Evolutionary conservation across 1,139 yeast species (phyloP).

Genomic region (Geotrichum restrictum): DNA sequence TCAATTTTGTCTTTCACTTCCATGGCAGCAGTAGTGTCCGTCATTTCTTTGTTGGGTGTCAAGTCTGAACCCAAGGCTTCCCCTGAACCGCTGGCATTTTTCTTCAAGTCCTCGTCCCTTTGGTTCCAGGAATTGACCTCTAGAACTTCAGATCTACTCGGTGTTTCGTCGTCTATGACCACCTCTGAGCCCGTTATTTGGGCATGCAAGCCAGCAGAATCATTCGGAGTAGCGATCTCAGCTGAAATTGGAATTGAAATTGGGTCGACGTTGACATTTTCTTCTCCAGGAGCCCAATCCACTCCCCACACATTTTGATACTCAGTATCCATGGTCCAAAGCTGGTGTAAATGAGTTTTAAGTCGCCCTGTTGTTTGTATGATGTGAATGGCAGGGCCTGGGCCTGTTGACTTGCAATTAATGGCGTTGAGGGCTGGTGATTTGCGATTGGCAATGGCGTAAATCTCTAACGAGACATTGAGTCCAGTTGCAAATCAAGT

Average conservation of each 20-base stretch:
- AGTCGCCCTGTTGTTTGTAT: too few species aligned
- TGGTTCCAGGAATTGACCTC: background rate
- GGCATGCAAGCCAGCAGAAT: background rate
- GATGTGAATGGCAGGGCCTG: too few species aligned
- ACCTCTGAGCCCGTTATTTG: background rate
- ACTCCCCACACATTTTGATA: constrained; percentile 2
- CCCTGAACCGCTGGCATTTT: background rate
- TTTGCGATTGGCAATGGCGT: too few species aligned
- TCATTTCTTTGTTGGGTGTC: background rate
- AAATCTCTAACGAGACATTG: too few species aligned
- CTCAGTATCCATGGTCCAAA: constrained; percentile 1
- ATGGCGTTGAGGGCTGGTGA: too few species aligned
- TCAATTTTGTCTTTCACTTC: background rate
- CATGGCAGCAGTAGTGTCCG: background rate
- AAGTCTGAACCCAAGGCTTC: background rate
- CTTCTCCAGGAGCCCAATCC: background rate
- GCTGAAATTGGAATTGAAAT: background rate
- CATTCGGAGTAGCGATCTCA: background rate
- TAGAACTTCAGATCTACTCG: background rate
- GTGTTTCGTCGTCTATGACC: background rate
- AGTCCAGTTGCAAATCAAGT: too few species aligned
- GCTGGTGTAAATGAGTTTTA: too few species aligned
- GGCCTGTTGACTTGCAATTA: too few species aligned
- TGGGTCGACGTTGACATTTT: background rate
- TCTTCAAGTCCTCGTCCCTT: too few species aligned